These are phyloP conservation scores for Sphenostylis stenocarpa DNA, from an alignment of 306 rosid genomes.

Conservation along the genomic window DNA sequence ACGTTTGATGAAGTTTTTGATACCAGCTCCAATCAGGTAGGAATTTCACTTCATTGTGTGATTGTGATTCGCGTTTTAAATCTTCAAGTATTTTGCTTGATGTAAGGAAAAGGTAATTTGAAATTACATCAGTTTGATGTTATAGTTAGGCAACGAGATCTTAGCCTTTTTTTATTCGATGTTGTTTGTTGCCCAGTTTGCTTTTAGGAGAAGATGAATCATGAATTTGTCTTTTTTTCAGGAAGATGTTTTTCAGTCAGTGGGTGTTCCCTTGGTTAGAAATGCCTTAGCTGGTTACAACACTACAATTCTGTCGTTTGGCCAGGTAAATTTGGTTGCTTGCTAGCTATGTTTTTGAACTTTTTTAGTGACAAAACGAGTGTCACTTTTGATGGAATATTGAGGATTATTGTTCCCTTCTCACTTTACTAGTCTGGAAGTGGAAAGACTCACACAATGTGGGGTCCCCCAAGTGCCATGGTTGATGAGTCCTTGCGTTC, in stretches of 20 bases:
- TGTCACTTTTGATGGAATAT: conserved; percentile 8
- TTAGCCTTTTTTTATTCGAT: background rate
- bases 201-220: background rate
- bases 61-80: background rate
- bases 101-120: background rate
- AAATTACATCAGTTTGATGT: background rate
- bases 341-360: background rate
- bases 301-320: conserved; percentile 78
- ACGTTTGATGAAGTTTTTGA: conserved; percentile 70
- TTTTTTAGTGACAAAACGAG: background rate
- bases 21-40: conserved; percentile 76
- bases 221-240: conserved; percentile 41
- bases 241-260: conserved; percentile 76
- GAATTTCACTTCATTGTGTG: background rate
- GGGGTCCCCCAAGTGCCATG: conserved; percentile 93
- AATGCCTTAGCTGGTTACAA: conserved; percentile 91
- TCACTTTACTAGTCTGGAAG: conserved; percentile 66
- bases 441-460: conserved; percentile 91
- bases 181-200: background rate
- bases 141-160: background rate
- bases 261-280: conserved; percentile 79
- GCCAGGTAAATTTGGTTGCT: conserved; percentile 66
- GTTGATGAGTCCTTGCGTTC: conserved; percentile 59
- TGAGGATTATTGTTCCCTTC: background rate
- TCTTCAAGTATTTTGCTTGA: background rate